Conservation (phyloP, 345 rosid genomes). For the Ceriops tagal region DNA sequence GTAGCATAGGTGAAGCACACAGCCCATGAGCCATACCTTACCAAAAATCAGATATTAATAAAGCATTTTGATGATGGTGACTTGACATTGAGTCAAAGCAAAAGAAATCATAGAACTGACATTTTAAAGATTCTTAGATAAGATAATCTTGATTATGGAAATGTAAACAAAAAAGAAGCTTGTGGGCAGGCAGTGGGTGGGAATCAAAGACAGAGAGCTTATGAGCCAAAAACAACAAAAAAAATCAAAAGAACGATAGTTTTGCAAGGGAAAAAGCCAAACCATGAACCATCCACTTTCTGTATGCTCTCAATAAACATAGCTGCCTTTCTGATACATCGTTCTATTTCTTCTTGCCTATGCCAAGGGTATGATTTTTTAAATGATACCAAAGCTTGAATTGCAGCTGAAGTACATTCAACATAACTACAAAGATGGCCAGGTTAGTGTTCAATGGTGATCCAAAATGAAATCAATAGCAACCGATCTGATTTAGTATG, state of each 20-base stretch:
- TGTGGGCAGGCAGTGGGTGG: too few relatives aligned
- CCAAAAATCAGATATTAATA: not conserved
- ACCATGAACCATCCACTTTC: constrained; percentile 93
- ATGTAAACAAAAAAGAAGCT: not conserved
- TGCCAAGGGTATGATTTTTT: constrained; percentile 69
- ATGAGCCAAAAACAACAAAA: too few relatives aligned
- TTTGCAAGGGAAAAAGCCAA: constrained; percentile 25
- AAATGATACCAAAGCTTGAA: constrained; percentile 78
- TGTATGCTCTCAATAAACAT: constrained; percentile 67
- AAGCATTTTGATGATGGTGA: not conserved
- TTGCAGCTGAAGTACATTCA: constrained; percentile 92
- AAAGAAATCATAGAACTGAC: not conserved
- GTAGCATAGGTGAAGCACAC: constrained; percentile 83
- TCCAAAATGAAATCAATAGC: not conserved
- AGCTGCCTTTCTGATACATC: constrained; percentile 64
- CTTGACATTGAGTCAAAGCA: not conserved
- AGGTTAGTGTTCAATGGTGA: not conserved
- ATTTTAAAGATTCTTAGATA: not conserved
- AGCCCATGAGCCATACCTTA: constrained; percentile 96
- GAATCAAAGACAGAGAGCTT: too few relatives aligned
- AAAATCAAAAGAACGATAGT: not conserved
- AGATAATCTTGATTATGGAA: not conserved
- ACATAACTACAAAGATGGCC: constrained; percentile 50
- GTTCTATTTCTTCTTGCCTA: constrained; percentile 63
- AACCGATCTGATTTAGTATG: constrained; percentile 12